Base-by-base conservation (phyloP, 1,139 yeast species). In the Zygosaccharomyces sapae region DNA sequence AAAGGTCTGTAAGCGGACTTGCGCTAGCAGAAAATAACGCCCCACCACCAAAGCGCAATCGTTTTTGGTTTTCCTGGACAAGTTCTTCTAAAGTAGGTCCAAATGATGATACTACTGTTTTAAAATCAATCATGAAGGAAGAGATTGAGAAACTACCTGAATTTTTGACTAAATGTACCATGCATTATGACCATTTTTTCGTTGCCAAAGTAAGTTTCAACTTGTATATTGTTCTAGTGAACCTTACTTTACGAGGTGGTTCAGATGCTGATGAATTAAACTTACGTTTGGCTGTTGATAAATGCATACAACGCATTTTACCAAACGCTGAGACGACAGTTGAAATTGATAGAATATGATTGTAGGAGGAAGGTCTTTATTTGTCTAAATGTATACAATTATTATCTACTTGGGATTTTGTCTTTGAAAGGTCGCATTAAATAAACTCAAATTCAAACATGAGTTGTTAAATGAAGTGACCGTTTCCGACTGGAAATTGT, bases 401-500 rank as follows among this genome's bases (percentile, higher is more conserved):
- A 30, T 9, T 31, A 29, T 2, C 59, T 59, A 76, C 44, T 74
- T 70, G 1, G 89, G 90, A 56, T 86, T 86, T 58, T 80, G 83
- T 53, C 74, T 77, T 39, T 87, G 87, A 10, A 80, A 72, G 43
- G 81, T 79, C 1, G 92, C 83, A 56, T 85, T 92, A 63, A 90
- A 88, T 49, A 84, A 69, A 52, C 85, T 83, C 46, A 89, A 68
- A 58, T 84, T 85, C 29, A 62, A 44, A 37, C 64, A 59, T 4
- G 66, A 52, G 40, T 62, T 60, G 39, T 64, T 64, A 44, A 63
- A 55, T 12, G 56, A 53, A 13, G 44, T 41, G 1, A 44, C 44
- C 6, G 48, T 35, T 9, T 55, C 59, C 7, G 58, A 49, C 38
- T 62, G 66, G 43, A 56, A 59, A 44, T 59, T 63, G 36, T 51